These are phyloP conservation scores for Pythium phragmitis DNA, from an alignment of 352 stramenopile genomes.

Conservation along the genomic window DNA sequence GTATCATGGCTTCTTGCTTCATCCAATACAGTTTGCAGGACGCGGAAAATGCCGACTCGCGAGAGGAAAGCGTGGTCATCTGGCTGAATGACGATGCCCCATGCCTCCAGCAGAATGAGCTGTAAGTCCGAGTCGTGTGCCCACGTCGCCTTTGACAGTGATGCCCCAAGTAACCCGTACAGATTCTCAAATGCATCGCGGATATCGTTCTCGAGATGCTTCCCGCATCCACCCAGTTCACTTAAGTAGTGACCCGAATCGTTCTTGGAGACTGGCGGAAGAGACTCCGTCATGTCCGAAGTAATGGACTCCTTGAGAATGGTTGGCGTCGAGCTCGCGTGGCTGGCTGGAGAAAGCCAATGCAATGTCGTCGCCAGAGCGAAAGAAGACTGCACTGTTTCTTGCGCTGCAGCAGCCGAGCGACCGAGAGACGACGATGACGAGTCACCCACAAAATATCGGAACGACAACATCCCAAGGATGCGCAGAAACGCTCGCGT, in stretches of 20 bases:
- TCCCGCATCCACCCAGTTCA: constrained; percentile 77
- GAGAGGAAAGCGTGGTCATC: constrained; percentile 90
- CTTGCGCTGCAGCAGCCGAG: constrained; percentile 32
- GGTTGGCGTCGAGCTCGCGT: background rate
- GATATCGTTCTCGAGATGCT: constrained; percentile 74
- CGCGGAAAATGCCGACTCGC: constrained; percentile 85
- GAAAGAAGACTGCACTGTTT: constrained; percentile 73
- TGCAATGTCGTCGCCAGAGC: constrained; percentile 66
- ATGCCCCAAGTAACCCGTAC: constrained; percentile 74
- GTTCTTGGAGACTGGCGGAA: constrained; percentile 3
- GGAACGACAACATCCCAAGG: constrained; percentile 75
- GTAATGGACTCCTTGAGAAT: constrained; percentile 18
- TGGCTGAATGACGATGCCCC: constrained; percentile 86
- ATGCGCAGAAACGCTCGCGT: constrained; percentile 75
- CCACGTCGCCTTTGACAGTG: constrained; percentile 83
- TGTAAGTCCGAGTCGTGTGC: constrained; percentile 78
- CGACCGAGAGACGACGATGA: constrained; percentile 21
- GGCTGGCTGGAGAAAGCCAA: constrained; percentile 59
- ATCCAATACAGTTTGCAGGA: constrained; percentile 88
- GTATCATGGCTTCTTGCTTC: constrained; percentile 49
- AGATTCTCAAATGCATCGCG: constrained; percentile 83
- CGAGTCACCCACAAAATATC: constrained; percentile 70
- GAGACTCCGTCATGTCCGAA: constrained; percentile 14
- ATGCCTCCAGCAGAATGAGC: constrained; percentile 77
- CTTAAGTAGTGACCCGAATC: constrained; percentile 65